Evolutionary conservation across 495 filamentous ascomycete species (phyloP), one percentile per base, ranked within the genome.

Genomic region (Aspergillus asperescens): DNA sequence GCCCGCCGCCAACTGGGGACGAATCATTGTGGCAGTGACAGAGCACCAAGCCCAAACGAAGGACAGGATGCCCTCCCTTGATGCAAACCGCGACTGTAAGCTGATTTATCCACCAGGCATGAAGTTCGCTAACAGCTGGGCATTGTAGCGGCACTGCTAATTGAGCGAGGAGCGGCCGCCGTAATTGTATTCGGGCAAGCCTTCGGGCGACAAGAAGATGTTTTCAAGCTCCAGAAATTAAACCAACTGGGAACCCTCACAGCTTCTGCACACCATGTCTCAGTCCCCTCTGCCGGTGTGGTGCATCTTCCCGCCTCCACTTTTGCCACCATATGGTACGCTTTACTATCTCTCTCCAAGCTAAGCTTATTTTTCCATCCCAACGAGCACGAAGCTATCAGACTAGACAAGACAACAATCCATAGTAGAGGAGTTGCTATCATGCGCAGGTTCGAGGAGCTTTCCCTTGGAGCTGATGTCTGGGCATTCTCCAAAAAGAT

Each of bases 101-200:
- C 10, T 42, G 32, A n/a, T n/a, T 8, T 4, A 18, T 40, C 15
- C 9, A 19, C 25, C 25, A 20, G 3, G 1, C 22, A 5, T 5
- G 12, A n/a, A 16, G 22, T 10, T 22, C 3, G 16, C 25, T 20
- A 46, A 32, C 2, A 16, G 27, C 7, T 19, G 5, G 13, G 28
- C 13, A 27, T 23, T 2, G 7, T 34, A 41, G 48, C 15, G 45
- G 16, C 45, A 2, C 29, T 48, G 7, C 45, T 18, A 2, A n/a
- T 51, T 10, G 37, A 51, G 10, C 5, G 42, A 3, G 13, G 15
- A 22, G 55, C 32, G 10, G 28, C 28, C 10, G 24, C 55, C 1
- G 32, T 34, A 3, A 16, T 52, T 1, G 27, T 57, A 10, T 44
- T 52, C 1, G 55, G 55, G 2, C 49, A 57, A 15, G 40, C 47